These are phyloP conservation scores for Corynascus novoguineensis DNA, from an alignment of 495 filamentous ascomycete genomes.

Conservation along the genomic window DNA sequence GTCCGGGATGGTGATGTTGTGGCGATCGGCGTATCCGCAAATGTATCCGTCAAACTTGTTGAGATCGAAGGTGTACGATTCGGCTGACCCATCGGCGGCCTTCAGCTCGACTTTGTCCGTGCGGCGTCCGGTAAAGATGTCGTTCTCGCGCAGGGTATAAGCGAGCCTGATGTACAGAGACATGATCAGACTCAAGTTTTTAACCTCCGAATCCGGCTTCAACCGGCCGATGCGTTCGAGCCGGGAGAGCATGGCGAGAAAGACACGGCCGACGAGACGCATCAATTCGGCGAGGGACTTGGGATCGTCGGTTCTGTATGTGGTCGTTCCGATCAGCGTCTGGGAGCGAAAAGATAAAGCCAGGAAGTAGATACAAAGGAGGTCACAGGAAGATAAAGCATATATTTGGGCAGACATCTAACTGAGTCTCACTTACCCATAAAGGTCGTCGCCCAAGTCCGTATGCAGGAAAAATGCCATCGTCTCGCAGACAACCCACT, in stretches of 20 bases:
- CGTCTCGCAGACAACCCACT: constrained; percentile 34
- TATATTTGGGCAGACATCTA: neutral
- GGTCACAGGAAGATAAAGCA: neutral
- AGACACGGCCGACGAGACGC: constrained; percentile 30
- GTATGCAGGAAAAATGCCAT: constrained; percentile 16
- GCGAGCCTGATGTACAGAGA: constrained; percentile 26
- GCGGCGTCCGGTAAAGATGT: neutral
- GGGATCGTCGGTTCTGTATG: constrained; percentile 29
- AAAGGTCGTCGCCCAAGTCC: neutral
- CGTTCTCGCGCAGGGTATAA: constrained; percentile 5
- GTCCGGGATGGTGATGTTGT: constrained; percentile 20
- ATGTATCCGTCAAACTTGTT: constrained; percentile 13
- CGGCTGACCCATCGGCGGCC: constrained; percentile 1
- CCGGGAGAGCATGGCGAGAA: constrained; percentile 33
- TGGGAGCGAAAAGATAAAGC: neutral
- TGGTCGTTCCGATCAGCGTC: neutral
- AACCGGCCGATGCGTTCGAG: constrained; percentile 29
- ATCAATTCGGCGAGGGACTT: constrained; percentile 13
- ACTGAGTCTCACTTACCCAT: constrained; percentile 1
- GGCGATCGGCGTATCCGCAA: constrained; percentile 19
- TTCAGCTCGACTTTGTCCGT: constrained; percentile 13
- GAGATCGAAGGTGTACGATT: constrained; percentile 17
- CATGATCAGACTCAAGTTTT: constrained; percentile 33
- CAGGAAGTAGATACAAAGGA: neutral
- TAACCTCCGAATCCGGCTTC: constrained; percentile 23